Evolutionary conservation across 768 basidiomycete genomes (phyloP), one percentile per base, ranked within the genome.

Genomic region (Pseudohyphozyma bogoriensis): DNA sequence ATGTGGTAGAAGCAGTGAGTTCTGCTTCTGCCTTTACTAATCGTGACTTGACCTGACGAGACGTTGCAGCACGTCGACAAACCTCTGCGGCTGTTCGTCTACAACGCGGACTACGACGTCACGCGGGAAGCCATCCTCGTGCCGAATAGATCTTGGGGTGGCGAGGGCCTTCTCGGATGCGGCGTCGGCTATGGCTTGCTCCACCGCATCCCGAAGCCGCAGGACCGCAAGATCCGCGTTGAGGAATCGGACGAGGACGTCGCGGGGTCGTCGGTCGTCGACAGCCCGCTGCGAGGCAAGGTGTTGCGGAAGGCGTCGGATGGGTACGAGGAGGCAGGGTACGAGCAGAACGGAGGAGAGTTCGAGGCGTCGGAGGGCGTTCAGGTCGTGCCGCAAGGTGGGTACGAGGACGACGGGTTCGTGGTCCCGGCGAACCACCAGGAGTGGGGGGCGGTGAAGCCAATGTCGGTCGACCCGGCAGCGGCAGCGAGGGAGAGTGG

Each of bases 81-180:
- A 74, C 89, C 93, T 12, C 74, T 97, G 31, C 80, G 90, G 29
- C 85, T 96, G 31, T 96, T 92, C 70, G 92, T 99, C 9, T 99
- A 97, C 74, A 95, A 91, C 18, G 84, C 89, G 65, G 93, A 96
- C 74, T 91, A 95, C 72, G 89, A 95, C 90, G 92, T 74, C 55
- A 89, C 78, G 33, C 58, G 50, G 2, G 64, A 59, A 28, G 51
- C 59, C 37, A 40, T 59, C 35, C 60, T 65, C 26, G 89, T 96
- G 53, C 93, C 95, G 13, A 96, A 96, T 73, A 80, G 91, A 51
- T 88, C 93, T 67, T 96, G 93, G 92, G 93, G 93, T 47, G 93
- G 93, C 9, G 92, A 92, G 72, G 92, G 93, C 0, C 78, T 97
- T 31, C 78, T 97, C 16, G 93, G 93, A 44, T 96, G 92, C 69